phyloP scores from a whole-genome alignment of 495 filamentous ascomycete species.

The Annulohypoxylon maeteangense region DNA sequence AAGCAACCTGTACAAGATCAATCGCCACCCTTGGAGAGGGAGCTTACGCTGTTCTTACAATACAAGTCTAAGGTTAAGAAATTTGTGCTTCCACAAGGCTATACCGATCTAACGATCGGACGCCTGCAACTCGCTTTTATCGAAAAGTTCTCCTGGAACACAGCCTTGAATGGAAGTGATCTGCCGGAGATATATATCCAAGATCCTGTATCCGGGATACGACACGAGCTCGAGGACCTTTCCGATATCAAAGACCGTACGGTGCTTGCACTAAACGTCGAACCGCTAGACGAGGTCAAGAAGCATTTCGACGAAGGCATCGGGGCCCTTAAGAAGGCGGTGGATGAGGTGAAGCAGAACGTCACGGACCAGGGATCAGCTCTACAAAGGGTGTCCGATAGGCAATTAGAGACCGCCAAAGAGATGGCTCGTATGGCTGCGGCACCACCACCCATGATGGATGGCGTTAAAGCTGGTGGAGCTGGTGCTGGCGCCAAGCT shows the following conservation, averaged over 20 bases:
- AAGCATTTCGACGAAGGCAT: constrained; percentile 94
- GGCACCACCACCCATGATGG: constrained; percentile 64
- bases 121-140: constrained; percentile 97
- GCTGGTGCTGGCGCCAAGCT: constrained; percentile 48
- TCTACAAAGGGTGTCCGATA: constrained; percentile 88
- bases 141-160: constrained; percentile 99
- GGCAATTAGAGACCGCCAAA: constrained; percentile 89
- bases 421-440: constrained; percentile 86
- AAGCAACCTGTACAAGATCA: constrained; percentile 63
- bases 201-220: constrained; percentile 91
- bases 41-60: constrained; percentile 94
- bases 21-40: constrained; percentile 82
- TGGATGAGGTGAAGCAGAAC: constrained; percentile 82
- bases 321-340: constrained; percentile 77
- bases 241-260: constrained; percentile 95
- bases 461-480: constrained; percentile 48
- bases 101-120: constrained; percentile 82
- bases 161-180: constrained; percentile 90
- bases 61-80: constrained; percentile 98
- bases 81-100: constrained; percentile 86
- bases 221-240: constrained; percentile 94
- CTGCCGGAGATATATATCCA: constrained; percentile 98
- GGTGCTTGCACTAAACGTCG: constrained; percentile 92
- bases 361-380: constrained; percentile 81
- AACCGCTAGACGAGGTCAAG: constrained; percentile 96